Evolutionary conservation across 2,329 filamentous ascomycete species (phyloP), one percentile per base, ranked within the genome.

Genomic region (Beauveria rudraprayagi): DNA sequence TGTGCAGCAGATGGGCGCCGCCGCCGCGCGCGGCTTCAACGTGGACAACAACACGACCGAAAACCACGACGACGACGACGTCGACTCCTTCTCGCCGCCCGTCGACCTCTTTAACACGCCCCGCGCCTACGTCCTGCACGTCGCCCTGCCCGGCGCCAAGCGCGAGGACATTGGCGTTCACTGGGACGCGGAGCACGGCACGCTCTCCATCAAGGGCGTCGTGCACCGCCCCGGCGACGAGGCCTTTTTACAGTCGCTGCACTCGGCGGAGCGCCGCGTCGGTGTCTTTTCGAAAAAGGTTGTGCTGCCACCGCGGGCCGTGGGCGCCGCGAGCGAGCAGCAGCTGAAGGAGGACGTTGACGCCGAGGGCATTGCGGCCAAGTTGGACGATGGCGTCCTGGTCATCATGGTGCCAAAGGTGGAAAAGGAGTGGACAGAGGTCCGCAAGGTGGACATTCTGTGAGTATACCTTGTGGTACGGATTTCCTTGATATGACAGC

Each of bases 121-220:
- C 7, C 74, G 76, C 37, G 74, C 83, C 16, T 92, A 86, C 70
- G 77, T 91, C 48, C 75, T 94, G 9, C 90, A 94, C 72, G 77
- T 92, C 68, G 87, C 89, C 1, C 80, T 95, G 0, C 89, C 91
- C 0, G 91, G 91, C 28, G 90, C 87, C 1, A 87, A 87, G 75
- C 92, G 92, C 74, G 83, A 90, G 67, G 89, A 94, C 68, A 77
- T 94, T 6, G 87, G 83, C 61, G 83, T 94, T 51, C 86, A 87
- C 71, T 95, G 89, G 83, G 85, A 93, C 66, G 79, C 83, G 0
- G 87, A 90, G 62, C 84, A 83, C 68, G 81, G 79, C 52, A 77
- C 82, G 60, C 77, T 95, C 47, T 83, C 80, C 66, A 76, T 95
- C 60, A 81, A 86, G 1, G 91, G 91, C 56, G 86, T 92, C 0